A percentile compares a stretch with the other conserved stretches of the same genome.
These are phyloP conservation scores for Plasmodiophora brassicae DNA, from an alignment of 208 protist species.

Conservation along the genomic window DNA sequence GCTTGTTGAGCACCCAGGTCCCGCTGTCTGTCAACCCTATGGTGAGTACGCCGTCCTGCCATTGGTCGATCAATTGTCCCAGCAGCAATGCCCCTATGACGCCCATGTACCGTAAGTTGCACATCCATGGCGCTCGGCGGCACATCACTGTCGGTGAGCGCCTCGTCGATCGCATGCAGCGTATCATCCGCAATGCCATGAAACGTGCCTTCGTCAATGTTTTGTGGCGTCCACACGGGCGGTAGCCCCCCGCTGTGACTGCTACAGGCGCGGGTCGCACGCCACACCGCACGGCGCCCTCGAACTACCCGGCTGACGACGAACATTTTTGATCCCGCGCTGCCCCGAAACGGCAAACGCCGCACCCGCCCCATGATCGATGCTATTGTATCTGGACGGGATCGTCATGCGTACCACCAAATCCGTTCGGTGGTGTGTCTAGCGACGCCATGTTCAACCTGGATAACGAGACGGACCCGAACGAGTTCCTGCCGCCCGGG, in stretches of 20 bases:
- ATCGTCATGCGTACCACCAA: not conserved
- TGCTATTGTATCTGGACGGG: not conserved
- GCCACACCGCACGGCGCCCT: not conserved
- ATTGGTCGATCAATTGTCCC: not conserved
- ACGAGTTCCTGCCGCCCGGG: not conserved
- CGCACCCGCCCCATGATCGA: not conserved
- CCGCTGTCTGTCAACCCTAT: constrained; percentile 11
- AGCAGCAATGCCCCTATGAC: not conserved
- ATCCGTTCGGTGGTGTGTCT: not conserved
- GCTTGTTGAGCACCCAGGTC: constrained; percentile 57
- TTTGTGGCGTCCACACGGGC: not conserved
- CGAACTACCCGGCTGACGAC: not conserved
- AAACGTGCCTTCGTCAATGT: not conserved
- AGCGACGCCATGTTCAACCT: not conserved
- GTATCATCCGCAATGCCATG: not conserved
- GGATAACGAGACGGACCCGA: not conserved
- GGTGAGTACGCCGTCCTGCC: not conserved
- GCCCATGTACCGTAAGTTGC: not conserved
- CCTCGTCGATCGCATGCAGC: not conserved
- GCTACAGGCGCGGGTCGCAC: not conserved
- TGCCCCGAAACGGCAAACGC: not conserved
- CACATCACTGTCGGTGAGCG: not conserved
- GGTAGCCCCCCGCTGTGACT: not conserved
- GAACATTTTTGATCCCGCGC: not conserved
- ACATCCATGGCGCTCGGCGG: not conserved